Percentiles rank a stretch among this genome's conserved stretches.
Conservation (phyloP, 768 basidiomycete genomes). For the Russula ochroleuca region DNA sequence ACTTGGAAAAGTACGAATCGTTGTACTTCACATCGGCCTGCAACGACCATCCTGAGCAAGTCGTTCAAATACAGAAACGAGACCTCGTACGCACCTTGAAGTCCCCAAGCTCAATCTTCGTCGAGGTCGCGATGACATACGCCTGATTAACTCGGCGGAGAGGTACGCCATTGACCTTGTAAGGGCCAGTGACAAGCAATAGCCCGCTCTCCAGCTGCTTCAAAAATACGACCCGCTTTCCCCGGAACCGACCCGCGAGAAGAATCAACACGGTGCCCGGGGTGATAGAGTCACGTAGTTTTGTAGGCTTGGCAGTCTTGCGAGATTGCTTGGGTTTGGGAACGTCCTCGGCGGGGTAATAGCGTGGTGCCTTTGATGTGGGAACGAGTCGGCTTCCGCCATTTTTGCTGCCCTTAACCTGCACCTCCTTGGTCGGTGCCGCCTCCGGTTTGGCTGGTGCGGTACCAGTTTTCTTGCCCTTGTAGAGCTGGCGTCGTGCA, state of each 20-base stretch:
- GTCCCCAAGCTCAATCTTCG: constrained; percentile 76
- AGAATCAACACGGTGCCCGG: constrained; percentile 95
- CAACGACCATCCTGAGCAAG: constrained; percentile 1
- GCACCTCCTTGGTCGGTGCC: constrained; percentile 67
- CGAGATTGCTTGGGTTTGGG: constrained; percentile 87
- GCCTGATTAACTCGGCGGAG: constrained; percentile 97
- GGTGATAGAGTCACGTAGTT: constrained; percentile 82
- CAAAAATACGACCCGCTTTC: constrained; percentile 97
- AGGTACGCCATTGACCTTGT: constrained; percentile 97
- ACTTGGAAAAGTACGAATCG: constrained; percentile 91
- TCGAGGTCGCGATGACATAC: constrained; percentile 97
- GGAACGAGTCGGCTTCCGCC: constrained; percentile 85
- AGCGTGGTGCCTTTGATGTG: constrained; percentile 77
- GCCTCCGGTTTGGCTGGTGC: constrained; percentile 57
- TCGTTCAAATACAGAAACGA: constrained; percentile 10
- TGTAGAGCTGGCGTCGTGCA: constrained; percentile 78
- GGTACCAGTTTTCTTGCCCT: constrained; percentile 76
- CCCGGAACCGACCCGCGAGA: constrained; percentile 95
- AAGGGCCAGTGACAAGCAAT: constrained; percentile 94
- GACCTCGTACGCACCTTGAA: constrained; percentile 57
- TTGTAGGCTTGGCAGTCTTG: constrained; percentile 74
- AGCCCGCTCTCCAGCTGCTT: constrained; percentile 92
- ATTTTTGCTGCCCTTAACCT: constrained; percentile 87
- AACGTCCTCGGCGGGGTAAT: constrained; percentile 95
- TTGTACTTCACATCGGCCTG: constrained; percentile 87